A percentile compares a stretch with the other conserved stretches of the same genome.
Conservation (phyloP, 192 early-diverging fungal species). For the Phlyctochytrium planicorne region DNA sequence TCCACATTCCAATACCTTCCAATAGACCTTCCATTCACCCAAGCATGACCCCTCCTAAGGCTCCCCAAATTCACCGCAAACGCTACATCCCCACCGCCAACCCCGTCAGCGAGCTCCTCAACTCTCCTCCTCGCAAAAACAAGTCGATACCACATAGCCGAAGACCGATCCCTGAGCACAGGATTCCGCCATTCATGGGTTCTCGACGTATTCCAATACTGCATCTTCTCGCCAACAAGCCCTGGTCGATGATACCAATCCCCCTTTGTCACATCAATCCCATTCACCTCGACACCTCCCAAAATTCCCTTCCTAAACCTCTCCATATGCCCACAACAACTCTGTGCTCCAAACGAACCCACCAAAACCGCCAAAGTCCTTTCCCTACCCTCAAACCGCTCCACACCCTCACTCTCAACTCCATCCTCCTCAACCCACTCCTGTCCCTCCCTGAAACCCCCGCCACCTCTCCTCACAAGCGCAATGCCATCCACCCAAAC, state of each 20-base stretch:
- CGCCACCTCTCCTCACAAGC: neutral
- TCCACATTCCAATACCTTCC: constrained; percentile 40
- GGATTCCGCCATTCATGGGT: too few relatives aligned
- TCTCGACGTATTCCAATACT: too few relatives aligned
- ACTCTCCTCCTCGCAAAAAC: too few relatives aligned
- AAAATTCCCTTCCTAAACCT: constrained; percentile 26
- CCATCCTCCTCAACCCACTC: neutral
- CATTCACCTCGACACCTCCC: constrained; percentile 20
- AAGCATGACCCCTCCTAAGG: constrained; percentile 33
- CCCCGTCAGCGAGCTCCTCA: too few relatives aligned
- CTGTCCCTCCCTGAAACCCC: neutral
- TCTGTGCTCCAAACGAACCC: constrained; percentile 22
- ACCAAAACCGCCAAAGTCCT: constrained; percentile 23
- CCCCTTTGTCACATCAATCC: constrained; percentile 22
- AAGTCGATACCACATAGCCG: too few relatives aligned
- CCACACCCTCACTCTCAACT: constrained; percentile 3
- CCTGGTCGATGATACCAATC: constrained; percentile 33
- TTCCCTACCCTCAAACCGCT: too few relatives aligned
- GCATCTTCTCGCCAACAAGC: constrained; percentile 21
- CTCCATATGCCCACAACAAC: constrained; percentile 24
- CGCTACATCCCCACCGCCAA: too few relatives aligned
- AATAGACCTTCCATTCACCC: constrained; percentile 32
- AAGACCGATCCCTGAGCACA: too few relatives aligned
- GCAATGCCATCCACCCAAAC: constrained; percentile 23
- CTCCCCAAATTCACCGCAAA: constrained; percentile 34